Evolutionary conservation across 176 grass and related monocot genomes (phyloP).

Genomic region (Otatea glauca): DNA sequence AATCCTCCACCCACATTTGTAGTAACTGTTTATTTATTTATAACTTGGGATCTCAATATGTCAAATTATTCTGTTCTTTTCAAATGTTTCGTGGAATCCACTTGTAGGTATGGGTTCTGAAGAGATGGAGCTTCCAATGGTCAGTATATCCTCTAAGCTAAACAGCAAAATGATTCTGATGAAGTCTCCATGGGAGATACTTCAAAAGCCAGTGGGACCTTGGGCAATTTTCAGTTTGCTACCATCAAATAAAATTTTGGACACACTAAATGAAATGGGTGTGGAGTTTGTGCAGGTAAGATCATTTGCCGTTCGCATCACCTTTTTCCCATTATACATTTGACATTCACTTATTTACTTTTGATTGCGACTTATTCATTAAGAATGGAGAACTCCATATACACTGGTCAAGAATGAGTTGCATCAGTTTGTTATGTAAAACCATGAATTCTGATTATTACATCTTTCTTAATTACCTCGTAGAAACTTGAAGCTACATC

Average conservation of each 20-base stretch:
- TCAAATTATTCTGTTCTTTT: background rate
- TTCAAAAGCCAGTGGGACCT: slow-evolving; percentile 69
- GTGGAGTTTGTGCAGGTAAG: slow-evolving; percentile 83
- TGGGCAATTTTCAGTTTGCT: slow-evolving; percentile 75
- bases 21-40: background rate
- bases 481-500: background rate
- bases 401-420: background rate
- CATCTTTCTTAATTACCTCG: background rate
- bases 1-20: background rate
- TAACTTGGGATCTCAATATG: background rate
- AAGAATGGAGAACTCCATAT: background rate
- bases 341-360: slow-evolving; percentile 5
- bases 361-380: background rate
- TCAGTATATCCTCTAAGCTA: slow-evolving; percentile 55
- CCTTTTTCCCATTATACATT: background rate
- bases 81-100: slow-evolving; percentile 2
- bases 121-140: slow-evolving; percentile 71
- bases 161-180: slow-evolving; percentile 62
- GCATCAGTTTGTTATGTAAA: background rate
- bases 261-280: slow-evolving; percentile 65
- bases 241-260: slow-evolving; percentile 64
- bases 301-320: background rate
- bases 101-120: slow-evolving; percentile 80
- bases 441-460: background rate
- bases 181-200: slow-evolving; percentile 79